phyloP scores from a whole-genome alignment of 192 early-diverging fungal species.

The Chytriomyces confervae region DNA sequence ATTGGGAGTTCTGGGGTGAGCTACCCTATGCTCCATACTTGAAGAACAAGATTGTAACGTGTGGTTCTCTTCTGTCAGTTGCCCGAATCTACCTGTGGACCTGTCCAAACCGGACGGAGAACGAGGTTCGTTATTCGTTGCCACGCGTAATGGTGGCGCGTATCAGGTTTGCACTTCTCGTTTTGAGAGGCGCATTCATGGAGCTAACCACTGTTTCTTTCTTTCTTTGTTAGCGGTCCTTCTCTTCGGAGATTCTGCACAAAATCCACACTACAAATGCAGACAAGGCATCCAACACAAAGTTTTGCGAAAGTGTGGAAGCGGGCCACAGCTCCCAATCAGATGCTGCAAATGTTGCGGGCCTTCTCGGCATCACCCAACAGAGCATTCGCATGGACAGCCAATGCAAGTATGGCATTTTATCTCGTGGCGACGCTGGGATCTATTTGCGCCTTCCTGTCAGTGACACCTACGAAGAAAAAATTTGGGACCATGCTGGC shows the following conservation, averaged over 20 bases:
- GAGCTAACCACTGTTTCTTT: neutral
- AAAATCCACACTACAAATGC: slow-evolving; percentile 68
- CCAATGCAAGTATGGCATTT: slow-evolving; percentile 94
- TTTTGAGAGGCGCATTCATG: neutral
- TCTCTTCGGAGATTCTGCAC: slow-evolving; percentile 54
- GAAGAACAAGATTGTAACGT: no score
- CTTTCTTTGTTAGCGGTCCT: slow-evolving; percentile 55
- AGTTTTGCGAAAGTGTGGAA: slow-evolving; percentile 96
- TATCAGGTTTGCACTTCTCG: slow-evolving; percentile 68
- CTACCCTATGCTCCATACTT: neutral
- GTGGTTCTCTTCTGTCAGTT: slow-evolving; percentile 32
- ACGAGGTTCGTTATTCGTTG: slow-evolving; percentile 83
- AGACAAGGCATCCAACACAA: slow-evolving; percentile 61
- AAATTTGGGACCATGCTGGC: slow-evolving; percentile 99
- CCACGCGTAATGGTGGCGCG: slow-evolving; percentile 86
- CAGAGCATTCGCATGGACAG: slow-evolving; percentile 90
- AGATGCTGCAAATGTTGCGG: slow-evolving; percentile 75
- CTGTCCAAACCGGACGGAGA: slow-evolving; percentile 64
- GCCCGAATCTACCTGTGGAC: slow-evolving; percentile 66
- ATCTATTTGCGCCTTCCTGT: slow-evolving; percentile 90
- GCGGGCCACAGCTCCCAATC: slow-evolving; percentile 87
- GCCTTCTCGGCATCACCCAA: slow-evolving; percentile 78
- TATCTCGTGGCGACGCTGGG: slow-evolving; percentile 91
- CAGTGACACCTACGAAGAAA: slow-evolving; percentile 84
- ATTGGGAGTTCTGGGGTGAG: slow-evolving; percentile 82